phyloP scores from a whole-genome alignment of 306 rosid genomes.

The Leucaena leucocephala region DNA sequence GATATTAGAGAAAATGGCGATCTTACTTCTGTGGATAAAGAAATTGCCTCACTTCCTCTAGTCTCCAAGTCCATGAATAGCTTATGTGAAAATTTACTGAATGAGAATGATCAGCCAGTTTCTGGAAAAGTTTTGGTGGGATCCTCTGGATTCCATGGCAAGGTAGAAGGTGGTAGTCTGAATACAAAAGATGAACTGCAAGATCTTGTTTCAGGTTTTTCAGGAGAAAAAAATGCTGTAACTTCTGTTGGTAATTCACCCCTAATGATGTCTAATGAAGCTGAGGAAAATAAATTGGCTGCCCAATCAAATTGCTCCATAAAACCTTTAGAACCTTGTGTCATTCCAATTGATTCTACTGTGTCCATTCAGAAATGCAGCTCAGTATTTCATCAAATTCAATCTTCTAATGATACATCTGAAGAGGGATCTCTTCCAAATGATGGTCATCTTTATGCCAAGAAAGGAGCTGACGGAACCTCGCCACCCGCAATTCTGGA shows the following conservation, averaged over 20 bases:
- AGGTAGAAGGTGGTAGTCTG: constrained; percentile 40
- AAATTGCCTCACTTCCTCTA: constrained; percentile 30
- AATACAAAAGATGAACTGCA: constrained; percentile 40
- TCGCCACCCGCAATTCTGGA: constrained; percentile 58
- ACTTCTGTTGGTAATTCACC: constrained; percentile 33
- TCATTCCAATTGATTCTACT: constrained; percentile 36
- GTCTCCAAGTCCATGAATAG: constrained; percentile 46
- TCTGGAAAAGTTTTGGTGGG: constrained; percentile 31
- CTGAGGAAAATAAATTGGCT: constrained; percentile 34
- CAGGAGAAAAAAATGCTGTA: constrained; percentile 35
- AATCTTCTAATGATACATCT: constrained; percentile 16
- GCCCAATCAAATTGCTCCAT: constrained; percentile 40
- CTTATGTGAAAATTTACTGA: constrained; percentile 37
- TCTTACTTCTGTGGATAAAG: constrained; percentile 42
- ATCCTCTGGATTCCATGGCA: constrained; percentile 22
- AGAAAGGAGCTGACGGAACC: constrained; percentile 35
- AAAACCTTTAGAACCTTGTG: constrained; percentile 32
- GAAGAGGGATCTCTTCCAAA: constrained; percentile 31
- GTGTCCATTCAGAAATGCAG: constrained; percentile 46
- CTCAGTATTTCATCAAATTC: constrained; percentile 45
- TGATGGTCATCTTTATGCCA: not conserved
- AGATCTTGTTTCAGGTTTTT: constrained; percentile 41
- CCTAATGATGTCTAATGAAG: constrained; percentile 35
- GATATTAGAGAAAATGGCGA: constrained; percentile 44
- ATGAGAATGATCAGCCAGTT: constrained; percentile 26